Evolutionary conservation across 2,329 filamentous ascomycete species (phyloP).

Genomic region (Phoma sp.): DNA sequence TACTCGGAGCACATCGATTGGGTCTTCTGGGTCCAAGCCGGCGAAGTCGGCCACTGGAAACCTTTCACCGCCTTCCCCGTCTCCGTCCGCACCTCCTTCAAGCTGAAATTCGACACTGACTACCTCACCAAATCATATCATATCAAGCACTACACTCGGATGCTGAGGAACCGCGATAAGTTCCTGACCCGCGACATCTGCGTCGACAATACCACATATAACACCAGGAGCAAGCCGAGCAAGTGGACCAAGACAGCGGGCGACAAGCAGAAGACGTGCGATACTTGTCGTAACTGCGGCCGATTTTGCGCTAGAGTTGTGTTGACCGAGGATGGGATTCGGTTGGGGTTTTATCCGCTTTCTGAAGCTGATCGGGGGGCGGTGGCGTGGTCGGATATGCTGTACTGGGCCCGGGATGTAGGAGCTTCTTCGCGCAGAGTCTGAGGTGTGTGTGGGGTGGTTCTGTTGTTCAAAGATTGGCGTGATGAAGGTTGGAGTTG

Average conservation of each 20-base stretch:
- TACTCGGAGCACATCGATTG: neutral
- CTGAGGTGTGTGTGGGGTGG: no score
- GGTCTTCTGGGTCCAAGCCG: neutral
- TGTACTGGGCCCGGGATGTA: neutral
- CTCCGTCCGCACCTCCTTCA: neutral
- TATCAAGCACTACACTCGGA: neutral
- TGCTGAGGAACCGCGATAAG: neutral
- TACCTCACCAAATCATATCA: neutral
- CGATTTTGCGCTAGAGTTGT: neutral
- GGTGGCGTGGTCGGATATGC: neutral
- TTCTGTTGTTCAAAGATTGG: no score
- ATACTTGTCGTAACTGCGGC: neutral
- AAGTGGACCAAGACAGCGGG: neutral
- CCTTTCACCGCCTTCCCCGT: neutral
- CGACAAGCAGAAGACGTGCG: neutral
- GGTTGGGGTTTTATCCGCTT: neutral
- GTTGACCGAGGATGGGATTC: neutral
- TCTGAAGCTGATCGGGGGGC: neutral
- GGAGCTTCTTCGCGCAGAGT: no score
- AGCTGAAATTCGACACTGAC: neutral
- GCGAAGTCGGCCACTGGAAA: neutral
- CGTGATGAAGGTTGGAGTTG: no score
- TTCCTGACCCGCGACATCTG: neutral
- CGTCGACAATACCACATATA: neutral
- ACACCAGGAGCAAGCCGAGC: neutral